These are phyloP conservation scores for Straminergon stramineum DNA, from an alignment of 225 moss, liverwort and hornwort species.

Conservation along the genomic window DNA sequence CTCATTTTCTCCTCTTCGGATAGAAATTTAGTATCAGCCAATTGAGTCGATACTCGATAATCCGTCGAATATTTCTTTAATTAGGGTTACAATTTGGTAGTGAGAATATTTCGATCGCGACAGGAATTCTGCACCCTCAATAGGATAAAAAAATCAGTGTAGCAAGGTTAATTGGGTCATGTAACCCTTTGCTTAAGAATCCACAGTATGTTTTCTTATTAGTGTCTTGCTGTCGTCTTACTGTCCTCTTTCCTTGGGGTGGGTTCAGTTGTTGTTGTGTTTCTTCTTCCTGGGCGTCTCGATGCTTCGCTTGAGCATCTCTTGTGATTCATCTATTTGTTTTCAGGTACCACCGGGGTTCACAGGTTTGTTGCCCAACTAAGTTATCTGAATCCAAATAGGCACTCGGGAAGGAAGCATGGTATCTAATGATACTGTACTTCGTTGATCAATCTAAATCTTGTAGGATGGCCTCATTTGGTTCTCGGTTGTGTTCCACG, in stretches of 20 bases:
- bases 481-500: background rate
- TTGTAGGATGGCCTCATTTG: background rate
- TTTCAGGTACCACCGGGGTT: background rate
- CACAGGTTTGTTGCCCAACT: background rate
- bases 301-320: background rate
- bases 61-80: background rate
- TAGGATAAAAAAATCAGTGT: background rate
- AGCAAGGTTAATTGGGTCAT: background rate
- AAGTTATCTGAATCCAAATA: background rate
- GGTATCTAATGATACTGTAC: background rate
- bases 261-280: background rate
- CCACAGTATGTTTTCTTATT: no score
- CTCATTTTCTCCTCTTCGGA: background rate
- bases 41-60: background rate
- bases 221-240: background rate
- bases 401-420: background rate
- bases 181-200: background rate
- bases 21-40: no score
- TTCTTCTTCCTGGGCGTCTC: background rate
- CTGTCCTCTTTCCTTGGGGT: no score
- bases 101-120: no score
- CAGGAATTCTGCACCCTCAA: background rate
- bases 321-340: background rate
- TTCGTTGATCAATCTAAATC: background rate
- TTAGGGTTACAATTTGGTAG: background rate